These are phyloP conservation scores for Gautieria morchelliformis DNA, from an alignment of 768 basidiomycete genomes.

Conservation along the genomic window DNA sequence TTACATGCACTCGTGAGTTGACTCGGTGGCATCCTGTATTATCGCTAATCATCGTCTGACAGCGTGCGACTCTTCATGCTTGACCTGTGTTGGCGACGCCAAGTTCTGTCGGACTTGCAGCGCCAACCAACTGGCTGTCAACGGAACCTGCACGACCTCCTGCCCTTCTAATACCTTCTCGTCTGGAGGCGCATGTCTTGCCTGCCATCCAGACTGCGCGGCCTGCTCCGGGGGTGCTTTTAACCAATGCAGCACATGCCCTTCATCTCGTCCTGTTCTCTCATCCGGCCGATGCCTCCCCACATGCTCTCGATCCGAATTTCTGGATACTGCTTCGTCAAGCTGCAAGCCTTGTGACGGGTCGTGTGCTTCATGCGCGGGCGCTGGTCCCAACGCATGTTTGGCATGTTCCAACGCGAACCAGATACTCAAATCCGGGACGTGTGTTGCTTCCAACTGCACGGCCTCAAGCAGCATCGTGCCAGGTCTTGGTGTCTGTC, in stretches of 20 bases:
- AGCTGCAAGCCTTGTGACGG: slow-evolving; percentile 66
- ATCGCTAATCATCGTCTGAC: slow-evolving; percentile 1
- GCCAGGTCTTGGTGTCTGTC: slow-evolving; percentile 66
- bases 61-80: slow-evolving; percentile 69
- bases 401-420: slow-evolving; percentile 61
- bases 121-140: slow-evolving; percentile 53
- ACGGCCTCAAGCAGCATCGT: slow-evolving; percentile 44
- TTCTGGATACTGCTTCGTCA: slow-evolving; percentile 54
- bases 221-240: slow-evolving; percentile 74
- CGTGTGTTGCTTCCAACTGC: slow-evolving; percentile 58
- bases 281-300: slow-evolving; percentile 69
- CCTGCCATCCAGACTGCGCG: slow-evolving; percentile 82
- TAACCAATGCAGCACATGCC: slow-evolving; percentile 70
- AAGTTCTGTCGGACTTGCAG: slow-evolving; percentile 69
- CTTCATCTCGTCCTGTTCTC: slow-evolving; percentile 57
- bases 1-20: slow-evolving; percentile 62
- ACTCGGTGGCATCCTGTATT: background rate
- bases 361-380: slow-evolving; percentile 72
- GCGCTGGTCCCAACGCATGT: slow-evolving; percentile 55
- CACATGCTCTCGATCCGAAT: slow-evolving; percentile 65
- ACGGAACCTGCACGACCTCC: slow-evolving; percentile 63
- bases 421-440: slow-evolving; percentile 53
- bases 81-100: slow-evolving; percentile 58
- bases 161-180: slow-evolving; percentile 69
- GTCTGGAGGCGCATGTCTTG: slow-evolving; percentile 53